These are phyloP conservation scores for Pholiota microspora DNA, from an alignment of 768 basidiomycete genomes.

Conservation along the genomic window DNA sequence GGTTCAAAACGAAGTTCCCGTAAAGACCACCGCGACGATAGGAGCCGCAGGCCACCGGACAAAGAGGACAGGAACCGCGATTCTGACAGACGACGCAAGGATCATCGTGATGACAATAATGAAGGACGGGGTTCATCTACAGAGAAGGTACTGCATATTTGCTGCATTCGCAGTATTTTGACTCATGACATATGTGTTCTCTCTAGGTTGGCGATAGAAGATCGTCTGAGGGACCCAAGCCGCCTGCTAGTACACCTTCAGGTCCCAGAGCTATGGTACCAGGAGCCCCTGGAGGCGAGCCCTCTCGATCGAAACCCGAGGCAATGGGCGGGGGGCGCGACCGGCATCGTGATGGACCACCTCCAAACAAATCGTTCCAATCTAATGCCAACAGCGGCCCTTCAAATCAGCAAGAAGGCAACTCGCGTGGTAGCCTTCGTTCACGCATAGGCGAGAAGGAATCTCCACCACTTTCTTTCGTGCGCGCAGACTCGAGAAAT, in stretches of 20 bases:
- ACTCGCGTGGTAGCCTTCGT: constrained; percentile 30
- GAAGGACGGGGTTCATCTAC: constrained; percentile 44
- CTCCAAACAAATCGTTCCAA: constrained; percentile 23
- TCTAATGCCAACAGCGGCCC: constrained; percentile 15
- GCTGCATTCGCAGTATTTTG: background rate
- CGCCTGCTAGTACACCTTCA: constrained; percentile 62
- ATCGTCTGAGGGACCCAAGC: constrained; percentile 46
- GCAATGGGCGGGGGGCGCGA: constrained; percentile 32
- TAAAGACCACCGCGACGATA: constrained; percentile 74
- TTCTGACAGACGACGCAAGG: constrained; percentile 64
- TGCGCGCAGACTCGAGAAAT: constrained; percentile 43
- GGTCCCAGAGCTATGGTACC: constrained; percentile 66
- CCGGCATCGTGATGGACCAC: constrained; percentile 47
- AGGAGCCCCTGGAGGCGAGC: constrained; percentile 7
- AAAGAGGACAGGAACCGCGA: constrained; percentile 75
- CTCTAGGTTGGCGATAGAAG: constrained; percentile 53
- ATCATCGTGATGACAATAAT: constrained; percentile 61
- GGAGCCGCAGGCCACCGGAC: constrained; percentile 61
- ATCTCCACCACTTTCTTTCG: constrained; percentile 40
- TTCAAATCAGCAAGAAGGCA: constrained; percentile 21
- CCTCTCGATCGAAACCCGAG: constrained; percentile 17
- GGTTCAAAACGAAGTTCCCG: constrained; percentile 79
- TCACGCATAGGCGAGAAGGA: constrained; percentile 55
- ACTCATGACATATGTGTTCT: background rate
- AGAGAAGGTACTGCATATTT: constrained; percentile 67